phyloP scores from a whole-genome alignment of 371 early-diverging fungal species.

The Mucor sp. region DNA sequence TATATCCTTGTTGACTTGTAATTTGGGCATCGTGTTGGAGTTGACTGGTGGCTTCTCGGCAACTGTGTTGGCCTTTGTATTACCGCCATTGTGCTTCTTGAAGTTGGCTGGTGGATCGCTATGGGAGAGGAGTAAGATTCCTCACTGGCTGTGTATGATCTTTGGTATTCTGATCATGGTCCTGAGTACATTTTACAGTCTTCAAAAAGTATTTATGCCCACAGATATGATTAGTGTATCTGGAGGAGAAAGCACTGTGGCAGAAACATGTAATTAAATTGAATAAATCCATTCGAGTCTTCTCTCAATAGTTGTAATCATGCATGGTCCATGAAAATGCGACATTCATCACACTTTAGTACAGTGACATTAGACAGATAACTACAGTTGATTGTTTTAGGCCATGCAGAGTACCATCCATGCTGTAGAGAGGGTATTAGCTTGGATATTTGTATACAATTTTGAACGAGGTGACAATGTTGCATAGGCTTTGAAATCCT shows the following conservation, averaged over 20 bases:
- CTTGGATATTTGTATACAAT: too few species aligned
- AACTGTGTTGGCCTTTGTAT: constrained; percentile 77
- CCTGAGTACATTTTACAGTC: constrained; percentile 61
- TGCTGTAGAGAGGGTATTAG: too few species aligned
- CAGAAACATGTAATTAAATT: constrained; percentile 5
- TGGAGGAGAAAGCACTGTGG: background rate
- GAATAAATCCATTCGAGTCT: background rate
- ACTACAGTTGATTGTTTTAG: too few species aligned
- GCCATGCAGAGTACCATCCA: too few species aligned
- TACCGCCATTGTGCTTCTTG: constrained; percentile 73
- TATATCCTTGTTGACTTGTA: constrained; percentile 68
- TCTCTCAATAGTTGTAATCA: too few species aligned
- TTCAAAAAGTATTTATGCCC: constrained; percentile 28
- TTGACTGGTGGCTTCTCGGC: constrained; percentile 81
- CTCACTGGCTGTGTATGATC: constrained; percentile 60
- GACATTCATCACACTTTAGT: too few species aligned
- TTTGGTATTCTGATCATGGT: constrained; percentile 73
- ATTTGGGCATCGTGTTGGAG: constrained; percentile 77
- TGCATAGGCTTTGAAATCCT: too few species aligned
- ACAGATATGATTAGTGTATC: background rate
- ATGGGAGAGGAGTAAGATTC: constrained; percentile 55
- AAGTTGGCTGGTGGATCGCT: constrained; percentile 60
- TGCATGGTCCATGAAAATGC: too few species aligned
- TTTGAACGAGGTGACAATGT: too few species aligned
- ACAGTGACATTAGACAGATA: too few species aligned